Conservation (phyloP, 1,139 yeast genomes). For the Geotrichum candidum region DNA sequence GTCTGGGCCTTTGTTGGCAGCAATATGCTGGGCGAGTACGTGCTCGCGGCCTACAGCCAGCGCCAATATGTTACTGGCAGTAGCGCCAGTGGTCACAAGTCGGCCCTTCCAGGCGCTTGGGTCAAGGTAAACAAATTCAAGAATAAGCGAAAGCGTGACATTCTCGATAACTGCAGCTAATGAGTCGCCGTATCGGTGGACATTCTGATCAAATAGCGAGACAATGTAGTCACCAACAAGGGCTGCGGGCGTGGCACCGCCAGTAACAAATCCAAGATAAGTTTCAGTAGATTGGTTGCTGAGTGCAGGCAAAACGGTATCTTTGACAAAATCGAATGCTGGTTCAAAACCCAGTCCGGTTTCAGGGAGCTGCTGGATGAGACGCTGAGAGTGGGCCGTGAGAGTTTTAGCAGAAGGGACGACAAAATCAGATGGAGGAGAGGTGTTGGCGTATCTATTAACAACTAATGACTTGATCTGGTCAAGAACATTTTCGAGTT, state of each 20-base stretch:
- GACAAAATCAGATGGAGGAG: background rate
- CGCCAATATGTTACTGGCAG: constrained; percentile 28
- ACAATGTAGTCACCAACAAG: constrained; percentile 26
- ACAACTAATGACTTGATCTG: constrained; percentile 5
- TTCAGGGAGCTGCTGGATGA: constrained; percentile 7
- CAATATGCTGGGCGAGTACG: constrained; percentile 11
- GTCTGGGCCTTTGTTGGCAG: background rate
- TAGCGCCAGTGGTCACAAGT: constrained; percentile 29
- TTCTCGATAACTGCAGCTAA: constrained; percentile 25
- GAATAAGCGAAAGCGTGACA: constrained; percentile 22
- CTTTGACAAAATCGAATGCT: constrained; percentile 17
- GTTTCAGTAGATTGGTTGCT: constrained; percentile 23
- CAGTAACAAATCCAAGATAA: constrained; percentile 30
- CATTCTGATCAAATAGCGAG: constrained; percentile 25
- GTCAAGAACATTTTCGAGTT: constrained; percentile 5
- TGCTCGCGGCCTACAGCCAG: constrained; percentile 27
- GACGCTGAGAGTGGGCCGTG: background rate
- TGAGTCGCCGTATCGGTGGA: constrained; percentile 22
- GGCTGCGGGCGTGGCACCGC: constrained; percentile 32
- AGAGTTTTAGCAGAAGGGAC: constrained; percentile 2
- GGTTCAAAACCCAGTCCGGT: constrained; percentile 22
- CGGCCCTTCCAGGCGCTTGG: constrained; percentile 22
- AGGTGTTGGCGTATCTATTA: constrained; percentile 1
- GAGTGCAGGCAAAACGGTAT: constrained; percentile 23
- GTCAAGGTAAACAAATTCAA: constrained; percentile 24